Percentiles rank a stretch among this genome's conserved stretches.
Evolutionary conservation across 1,284 basidiomycete genomes (phyloP).

Genomic region (Kalmanozyma brasiliensis): DNA sequence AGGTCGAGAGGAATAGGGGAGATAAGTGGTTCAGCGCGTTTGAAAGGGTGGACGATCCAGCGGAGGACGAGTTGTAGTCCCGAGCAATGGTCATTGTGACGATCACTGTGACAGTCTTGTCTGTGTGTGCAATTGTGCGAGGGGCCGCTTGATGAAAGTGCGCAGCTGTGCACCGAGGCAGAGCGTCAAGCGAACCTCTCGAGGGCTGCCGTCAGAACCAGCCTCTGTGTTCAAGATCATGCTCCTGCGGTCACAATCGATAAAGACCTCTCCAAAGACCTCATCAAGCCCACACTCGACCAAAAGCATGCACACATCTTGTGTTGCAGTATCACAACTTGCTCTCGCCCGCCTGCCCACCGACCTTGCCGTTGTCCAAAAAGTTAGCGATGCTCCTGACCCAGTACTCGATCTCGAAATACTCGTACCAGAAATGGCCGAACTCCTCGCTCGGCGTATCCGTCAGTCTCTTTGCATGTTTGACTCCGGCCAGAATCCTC

Average conservation of each 20-base stretch:
- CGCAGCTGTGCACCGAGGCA: too few species aligned
- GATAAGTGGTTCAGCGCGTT: constrained; percentile 90
- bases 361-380: constrained; percentile 24
- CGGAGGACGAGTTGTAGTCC: constrained; percentile 36
- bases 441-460: constrained; percentile 29
- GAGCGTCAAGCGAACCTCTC: too few species aligned
- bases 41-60: constrained; percentile 67
- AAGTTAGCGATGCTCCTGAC: constrained; percentile 31
- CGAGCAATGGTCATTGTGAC: too few species aligned
- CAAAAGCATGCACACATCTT: too few species aligned
- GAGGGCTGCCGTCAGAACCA: too few species aligned
- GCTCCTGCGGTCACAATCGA: too few species aligned
- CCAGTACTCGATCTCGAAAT: constrained; percentile 50
- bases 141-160: constrained; percentile 2
- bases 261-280: too few species aligned
- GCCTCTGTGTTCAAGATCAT: too few species aligned
- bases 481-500: constrained; percentile 36
- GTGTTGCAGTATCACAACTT: constrained; percentile 11
- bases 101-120: too few species aligned
- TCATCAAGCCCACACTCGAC: too few species aligned
- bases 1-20: constrained; percentile 90
- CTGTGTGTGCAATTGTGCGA: too few species aligned
- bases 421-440: constrained; percentile 61
- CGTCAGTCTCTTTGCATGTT: constrained; percentile 41
- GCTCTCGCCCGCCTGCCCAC: neutral